These are phyloP conservation scores for Amanita jacksonii DNA, from an alignment of 768 basidiomycete genomes.

Conservation along the genomic window DNA sequence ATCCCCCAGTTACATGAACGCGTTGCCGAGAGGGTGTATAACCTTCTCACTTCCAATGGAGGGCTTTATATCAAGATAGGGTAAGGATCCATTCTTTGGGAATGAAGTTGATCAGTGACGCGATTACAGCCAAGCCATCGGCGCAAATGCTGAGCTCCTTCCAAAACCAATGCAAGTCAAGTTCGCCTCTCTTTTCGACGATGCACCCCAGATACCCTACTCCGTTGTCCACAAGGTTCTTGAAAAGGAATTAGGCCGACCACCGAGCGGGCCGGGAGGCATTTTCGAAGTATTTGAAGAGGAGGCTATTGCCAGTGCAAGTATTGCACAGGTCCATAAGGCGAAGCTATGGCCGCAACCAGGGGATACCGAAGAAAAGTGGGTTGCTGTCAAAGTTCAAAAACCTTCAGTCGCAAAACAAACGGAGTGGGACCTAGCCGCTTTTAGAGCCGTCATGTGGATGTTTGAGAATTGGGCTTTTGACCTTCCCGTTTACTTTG, in stretches of 20 bases:
- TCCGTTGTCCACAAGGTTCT: slow-evolving; percentile 60
- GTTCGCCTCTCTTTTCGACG: slow-evolving; percentile 79
- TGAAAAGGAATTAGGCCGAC: slow-evolving; percentile 53
- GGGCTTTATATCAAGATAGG: slow-evolving; percentile 84
- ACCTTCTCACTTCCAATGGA: slow-evolving; percentile 74
- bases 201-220: slow-evolving; percentile 80
- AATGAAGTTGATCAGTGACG: background rate
- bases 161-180: slow-evolving; percentile 77
- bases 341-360: slow-evolving; percentile 44
- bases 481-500: slow-evolving; percentile 76
- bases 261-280: slow-evolving; percentile 57
- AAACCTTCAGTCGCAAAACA: slow-evolving; percentile 84
- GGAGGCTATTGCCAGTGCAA: slow-evolving; percentile 74
- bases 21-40: slow-evolving; percentile 67
- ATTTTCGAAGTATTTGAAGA: slow-evolving; percentile 76
- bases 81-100: slow-evolving; percentile 12
- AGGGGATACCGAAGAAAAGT: slow-evolving; percentile 36
- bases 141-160: slow-evolving; percentile 77
- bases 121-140: slow-evolving; percentile 56
- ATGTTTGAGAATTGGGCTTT: slow-evolving; percentile 73
- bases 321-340: slow-evolving; percentile 87
- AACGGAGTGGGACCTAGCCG: slow-evolving; percentile 75
- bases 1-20: slow-evolving; percentile 82
- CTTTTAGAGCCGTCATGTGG: slow-evolving; percentile 69
- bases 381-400: slow-evolving; percentile 92